These are phyloP conservation scores for Iberis pinnata DNA, from an alignment of 345 rosid genomes.

Conservation along the genomic window DNA sequence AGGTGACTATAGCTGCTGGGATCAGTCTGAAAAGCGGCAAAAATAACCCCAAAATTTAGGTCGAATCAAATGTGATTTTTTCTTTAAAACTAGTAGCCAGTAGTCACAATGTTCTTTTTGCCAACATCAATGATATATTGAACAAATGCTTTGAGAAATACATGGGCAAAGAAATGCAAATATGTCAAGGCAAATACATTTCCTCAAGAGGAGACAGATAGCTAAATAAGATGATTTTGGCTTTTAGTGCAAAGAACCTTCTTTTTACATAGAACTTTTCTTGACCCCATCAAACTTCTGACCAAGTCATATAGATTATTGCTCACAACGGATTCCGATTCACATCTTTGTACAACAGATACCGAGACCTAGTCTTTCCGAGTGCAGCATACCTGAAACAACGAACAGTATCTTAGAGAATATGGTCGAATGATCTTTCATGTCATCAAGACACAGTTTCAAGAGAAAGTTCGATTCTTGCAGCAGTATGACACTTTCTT, in stretches of 20 bases:
- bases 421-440: constrained; percentile 3
- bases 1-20: too few species aligned
- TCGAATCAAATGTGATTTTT: too few species aligned
- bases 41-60: too few species aligned
- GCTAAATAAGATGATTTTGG: background rate
- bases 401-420: background rate
- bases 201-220: background rate
- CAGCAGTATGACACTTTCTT: background rate
- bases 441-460: constrained; percentile 6
- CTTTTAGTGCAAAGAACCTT: constrained; percentile 5
- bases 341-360: constrained; percentile 77
- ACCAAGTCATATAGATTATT: constrained; percentile 13
- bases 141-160: too few species aligned
- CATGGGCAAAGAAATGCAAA: too few species aligned
- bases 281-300: constrained; percentile 7
- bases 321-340: constrained; percentile 54
- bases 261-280: constrained; percentile 2
- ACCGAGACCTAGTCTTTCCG: constrained; percentile 56
- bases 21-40: too few species aligned
- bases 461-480: background rate
- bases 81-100: too few species aligned
- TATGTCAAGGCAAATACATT: too few species aligned
- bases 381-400: constrained; percentile 79
- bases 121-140: too few species aligned
- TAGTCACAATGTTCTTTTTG: too few species aligned